Evolutionary conservation across 1,284 basidiomycete genomes (phyloP).

Genomic region (Cerrena zonata): DNA sequence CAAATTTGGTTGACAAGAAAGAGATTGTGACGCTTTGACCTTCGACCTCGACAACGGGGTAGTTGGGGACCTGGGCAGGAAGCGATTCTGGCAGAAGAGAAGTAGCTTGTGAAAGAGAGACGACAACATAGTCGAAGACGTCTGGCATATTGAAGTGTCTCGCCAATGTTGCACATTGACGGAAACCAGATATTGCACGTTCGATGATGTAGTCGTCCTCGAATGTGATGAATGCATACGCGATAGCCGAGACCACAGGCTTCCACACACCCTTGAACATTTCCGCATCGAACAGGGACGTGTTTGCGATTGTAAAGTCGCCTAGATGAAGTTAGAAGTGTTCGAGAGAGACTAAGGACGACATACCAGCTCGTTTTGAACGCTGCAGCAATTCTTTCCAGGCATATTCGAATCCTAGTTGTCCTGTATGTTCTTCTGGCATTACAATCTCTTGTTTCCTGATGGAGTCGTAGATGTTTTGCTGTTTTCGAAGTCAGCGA

Average conservation of each 20-base stretch:
- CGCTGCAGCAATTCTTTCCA: conserved; percentile 93
- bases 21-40: conserved; percentile 86
- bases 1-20: conserved; percentile 87
- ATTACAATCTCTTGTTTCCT: conserved; percentile 92
- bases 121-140: conserved; percentile 94
- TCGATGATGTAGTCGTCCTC: conserved; percentile 97
- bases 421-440: conserved; percentile 96
- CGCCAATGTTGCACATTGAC: conserved; percentile 92
- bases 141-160: conserved; percentile 85
- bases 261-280: conserved; percentile 94
- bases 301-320: conserved; percentile 73
- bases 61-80: conserved; percentile 72
- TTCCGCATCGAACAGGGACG: conserved; percentile 76
- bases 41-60: conserved; percentile 90
- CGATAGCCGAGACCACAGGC: conserved; percentile 84
- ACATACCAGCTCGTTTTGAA: conserved; percentile 73
- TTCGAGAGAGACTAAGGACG: conserved; percentile 1
- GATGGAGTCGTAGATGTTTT: conserved; percentile 89
- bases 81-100: conserved; percentile 73
- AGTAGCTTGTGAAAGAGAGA: conserved; percentile 85
- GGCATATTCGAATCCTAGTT: conserved; percentile 96
- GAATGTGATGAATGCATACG: conserved; percentile 90
- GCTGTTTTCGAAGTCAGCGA: conserved; percentile 40
- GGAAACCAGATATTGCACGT: conserved; percentile 88
- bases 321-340: conserved; percentile 39